These are phyloP conservation scores for Monilinia polystroma DNA, from an alignment of 2,329 filamentous ascomycete genomes.

Conservation along the genomic window DNA sequence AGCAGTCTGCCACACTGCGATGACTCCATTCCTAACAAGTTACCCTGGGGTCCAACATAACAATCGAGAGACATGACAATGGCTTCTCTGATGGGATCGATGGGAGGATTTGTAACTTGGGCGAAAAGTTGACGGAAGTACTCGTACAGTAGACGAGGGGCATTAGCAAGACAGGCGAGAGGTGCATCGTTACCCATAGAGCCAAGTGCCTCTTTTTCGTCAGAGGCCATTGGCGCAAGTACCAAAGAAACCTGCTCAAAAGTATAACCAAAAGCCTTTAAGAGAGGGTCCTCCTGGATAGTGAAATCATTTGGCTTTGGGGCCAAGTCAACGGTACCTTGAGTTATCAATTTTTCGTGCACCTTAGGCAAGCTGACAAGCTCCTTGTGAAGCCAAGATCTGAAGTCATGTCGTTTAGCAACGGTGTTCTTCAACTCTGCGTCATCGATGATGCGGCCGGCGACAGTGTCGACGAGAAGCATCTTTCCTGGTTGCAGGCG, in stretches of 20 bases:
- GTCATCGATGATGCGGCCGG: slow-evolving; percentile 91
- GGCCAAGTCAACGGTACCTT: slow-evolving; percentile 62
- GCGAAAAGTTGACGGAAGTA: slow-evolving; percentile 98
- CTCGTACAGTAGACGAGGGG: slow-evolving; percentile 85
- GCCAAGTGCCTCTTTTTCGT: slow-evolving; percentile 94
- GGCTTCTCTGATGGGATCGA: slow-evolving; percentile 94
- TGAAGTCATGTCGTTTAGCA: slow-evolving; percentile 82
- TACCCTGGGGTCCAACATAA: slow-evolving; percentile 94
- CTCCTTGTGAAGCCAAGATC: slow-evolving; percentile 81
- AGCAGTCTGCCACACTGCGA: slow-evolving; percentile 84
- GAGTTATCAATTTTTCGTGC: slow-evolving; percentile 57
- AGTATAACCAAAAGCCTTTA: slow-evolving; percentile 90
- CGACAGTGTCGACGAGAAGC: slow-evolving; percentile 89
- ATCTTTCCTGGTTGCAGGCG: slow-evolving; percentile 92
- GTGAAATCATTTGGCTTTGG: slow-evolving; percentile 65
- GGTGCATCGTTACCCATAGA: slow-evolving; percentile 98
- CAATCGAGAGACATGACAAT: slow-evolving; percentile 98
- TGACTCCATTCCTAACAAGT: slow-evolving; percentile 88
- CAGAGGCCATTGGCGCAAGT: slow-evolving; percentile 91
- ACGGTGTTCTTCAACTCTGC: slow-evolving; percentile 87
- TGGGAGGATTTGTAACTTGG: slow-evolving; percentile 96
- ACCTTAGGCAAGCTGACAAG: slow-evolving; percentile 79
- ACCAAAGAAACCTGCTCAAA: slow-evolving; percentile 92
- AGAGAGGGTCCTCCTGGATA: slow-evolving; percentile 79
- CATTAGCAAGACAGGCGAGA: slow-evolving; percentile 84